Evolutionary conservation across 2,329 filamentous ascomycete species (phyloP).

Genomic region (Cladosporium halotolerans): DNA sequence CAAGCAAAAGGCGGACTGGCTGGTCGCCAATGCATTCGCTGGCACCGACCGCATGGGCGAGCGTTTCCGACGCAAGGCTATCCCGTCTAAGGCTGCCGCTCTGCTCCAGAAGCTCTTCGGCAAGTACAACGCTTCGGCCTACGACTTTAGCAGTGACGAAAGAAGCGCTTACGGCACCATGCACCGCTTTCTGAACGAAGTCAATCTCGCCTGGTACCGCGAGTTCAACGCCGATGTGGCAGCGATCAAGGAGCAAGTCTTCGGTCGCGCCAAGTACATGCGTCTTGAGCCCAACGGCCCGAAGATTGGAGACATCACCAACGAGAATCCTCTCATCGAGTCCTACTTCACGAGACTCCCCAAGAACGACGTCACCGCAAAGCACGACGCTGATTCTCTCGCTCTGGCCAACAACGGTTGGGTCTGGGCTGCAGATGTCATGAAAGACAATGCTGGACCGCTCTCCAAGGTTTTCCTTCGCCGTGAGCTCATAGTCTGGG

Average conservation of each 20-base stretch:
- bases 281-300: constrained; percentile 89
- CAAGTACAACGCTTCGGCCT: constrained; percentile 51
- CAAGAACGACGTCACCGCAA: constrained; percentile 67
- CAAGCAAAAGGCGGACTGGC: constrained; percentile 56
- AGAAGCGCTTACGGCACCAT: constrained; percentile 49
- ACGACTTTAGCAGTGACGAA: constrained; percentile 43
- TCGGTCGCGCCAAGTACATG: constrained; percentile 90
- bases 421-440: constrained; percentile 96
- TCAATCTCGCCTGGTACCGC: constrained; percentile 83
- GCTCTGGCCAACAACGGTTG: constrained; percentile 93
- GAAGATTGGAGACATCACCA: constrained; percentile 71
- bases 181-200: constrained; percentile 64
- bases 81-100: constrained; percentile 64
- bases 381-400: constrained; percentile 68
- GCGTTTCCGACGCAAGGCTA: constrained; percentile 65
- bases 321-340: constrained; percentile 77
- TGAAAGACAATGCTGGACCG: constrained; percentile 88
- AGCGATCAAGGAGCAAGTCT: constrained; percentile 83
- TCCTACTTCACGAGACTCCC: constrained; percentile 90
- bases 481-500: constrained; percentile 95
- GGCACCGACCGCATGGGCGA: constrained; percentile 72
- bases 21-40: constrained; percentile 62
- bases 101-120: constrained; percentile 65
- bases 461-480: constrained; percentile 89
- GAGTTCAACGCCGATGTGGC: constrained; percentile 83